Evolutionary conservation across 1,139 yeast species (phyloP), one percentile per base, ranked within the genome.

Genomic region (Sugiyamaella pinicola): DNA sequence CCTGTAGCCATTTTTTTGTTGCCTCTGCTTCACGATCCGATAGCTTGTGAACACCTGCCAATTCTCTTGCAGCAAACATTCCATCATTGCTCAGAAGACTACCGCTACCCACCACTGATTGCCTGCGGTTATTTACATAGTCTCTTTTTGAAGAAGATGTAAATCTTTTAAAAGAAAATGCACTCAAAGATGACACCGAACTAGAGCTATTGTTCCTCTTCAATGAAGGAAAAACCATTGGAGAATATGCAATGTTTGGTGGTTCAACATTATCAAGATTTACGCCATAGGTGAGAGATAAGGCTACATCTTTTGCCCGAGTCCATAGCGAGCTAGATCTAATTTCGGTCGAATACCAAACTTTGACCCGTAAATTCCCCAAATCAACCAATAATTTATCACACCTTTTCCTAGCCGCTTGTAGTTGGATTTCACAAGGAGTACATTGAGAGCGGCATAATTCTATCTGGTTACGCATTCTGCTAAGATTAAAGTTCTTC

Each of bases 271-370:
- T 22, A 26, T 46, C 47, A 13, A 39, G 26, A 31, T 33, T 34
- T 2, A 22, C 29, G 13, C 55, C 55, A 44, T 54, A 42, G 19
- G 62, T 45, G 47, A 64, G 59, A 8, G 66, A 45, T 4, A 54
- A 22, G 1, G 69, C 64, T 18, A 68, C 67, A 43, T 67, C 70
- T 17, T 57, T 58, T 3, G 71, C 69, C 3, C 69, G 58, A 29
- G 56, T 60, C 67, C 69, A 68, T 15, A 64, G 47, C 4, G 66
- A 47, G 24, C 64, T 54, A 1, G 60, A 52, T 4, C 73, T 61
- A 17, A 69, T 66, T 47, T 70, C 74, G 5, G 62, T 59, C 29
- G 63, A 62, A 53, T 70, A 70, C 74, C 74, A 70, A 3, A 67
- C 59, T 44, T 65, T 64, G 8, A 61, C 58, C 26, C 69, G 58